Base-by-base conservation (phyloP, 306 rosid species). In the Abrus precatorius region DNA sequence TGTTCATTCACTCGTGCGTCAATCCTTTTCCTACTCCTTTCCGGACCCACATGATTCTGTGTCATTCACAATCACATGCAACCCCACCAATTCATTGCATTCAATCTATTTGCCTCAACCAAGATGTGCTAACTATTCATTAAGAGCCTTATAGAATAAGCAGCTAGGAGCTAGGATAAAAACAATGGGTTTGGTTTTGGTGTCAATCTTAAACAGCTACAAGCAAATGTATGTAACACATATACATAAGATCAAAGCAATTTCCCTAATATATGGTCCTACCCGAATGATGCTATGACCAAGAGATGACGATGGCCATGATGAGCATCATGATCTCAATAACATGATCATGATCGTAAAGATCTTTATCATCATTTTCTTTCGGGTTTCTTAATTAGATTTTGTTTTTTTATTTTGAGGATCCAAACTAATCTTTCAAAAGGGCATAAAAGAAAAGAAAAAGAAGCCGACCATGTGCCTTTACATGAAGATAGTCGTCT, bases 1-100 rank as follows among this genome's bases (percentile, higher is more conserved):
- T 77, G 75, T 82, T 77, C 83, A 83, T 50, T 83, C 71, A 78
- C 89, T 79, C 90, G 86, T 85, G 89, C 75, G 64, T 74, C 67
- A 48, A 56, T 73, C 83, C 34, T 69, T 82, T 59, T 59, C 74
- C 63, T 77, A 8, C 13, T 14, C 27, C 36, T 69, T 28, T 69
- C 7, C 47, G 87, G 83, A 57, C 87, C 90, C 87, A 77, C 5
- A 14, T 14, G 80, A 86, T 86, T 75, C 65, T 67, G 14, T 75
- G 79, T 80, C 77, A 76, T 43, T 50, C 36, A 78, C 74, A 59
- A 53, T 33, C 0, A 20, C 20, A 20, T 20, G 20, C 20, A 43
- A 66, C 55, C 71, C 82, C 63, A 55, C 85, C 78, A 40, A 48
- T 82, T 74, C 52, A 20, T 20, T 20, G 20, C 20, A 59, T 73